phyloP scores from a whole-genome alignment of 257 asterid genomes.

The Prunella vulgaris region DNA sequence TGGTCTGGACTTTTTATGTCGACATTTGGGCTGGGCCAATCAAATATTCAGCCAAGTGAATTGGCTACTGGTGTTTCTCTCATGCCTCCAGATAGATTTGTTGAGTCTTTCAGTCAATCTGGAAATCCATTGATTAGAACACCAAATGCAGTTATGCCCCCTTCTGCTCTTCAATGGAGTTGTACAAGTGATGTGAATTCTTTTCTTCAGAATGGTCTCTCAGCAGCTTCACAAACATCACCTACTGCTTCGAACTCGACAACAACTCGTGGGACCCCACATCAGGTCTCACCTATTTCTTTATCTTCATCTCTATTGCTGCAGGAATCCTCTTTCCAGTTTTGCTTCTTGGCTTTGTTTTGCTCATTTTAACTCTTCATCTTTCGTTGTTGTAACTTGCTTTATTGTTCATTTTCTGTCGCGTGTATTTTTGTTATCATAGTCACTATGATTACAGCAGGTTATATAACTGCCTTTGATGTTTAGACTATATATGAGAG shows the following conservation, averaged over 20 bases:
- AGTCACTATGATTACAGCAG: too few relatives aligned
- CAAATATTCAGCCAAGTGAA: slow-evolving; percentile 21
- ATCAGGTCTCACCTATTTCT: slow-evolving; percentile 24
- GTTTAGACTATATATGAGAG: too few relatives aligned
- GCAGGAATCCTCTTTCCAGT: slow-evolving; percentile 30
- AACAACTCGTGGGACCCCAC: slow-evolving; percentile 22
- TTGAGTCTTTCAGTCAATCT: slow-evolving; percentile 28
- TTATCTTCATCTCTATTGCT: slow-evolving; percentile 30
- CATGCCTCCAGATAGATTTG: slow-evolving; percentile 23
- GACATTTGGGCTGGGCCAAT: slow-evolving; percentile 28
- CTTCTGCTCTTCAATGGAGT: slow-evolving; percentile 35
- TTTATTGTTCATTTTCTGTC: too few relatives aligned
- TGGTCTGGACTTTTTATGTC: slow-evolving; percentile 53
- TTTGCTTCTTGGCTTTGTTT: neutral
- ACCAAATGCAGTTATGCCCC: slow-evolving; percentile 56
- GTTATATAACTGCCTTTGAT: too few relatives aligned
- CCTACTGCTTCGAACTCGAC: slow-evolving; percentile 26
- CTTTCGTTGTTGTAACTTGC: neutral
- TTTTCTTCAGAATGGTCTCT: slow-evolving; percentile 21
- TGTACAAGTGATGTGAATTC: slow-evolving; percentile 19
- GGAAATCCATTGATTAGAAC: slow-evolving; percentile 40
- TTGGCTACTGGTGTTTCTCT: slow-evolving; percentile 26
- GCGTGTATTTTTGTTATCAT: too few relatives aligned
- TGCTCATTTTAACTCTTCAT: neutral
- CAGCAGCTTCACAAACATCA: slow-evolving; percentile 37